Evolutionary conservation across 1,284 basidiomycete species (phyloP).

Genomic region (Microbotryomycetes sp.): DNA sequence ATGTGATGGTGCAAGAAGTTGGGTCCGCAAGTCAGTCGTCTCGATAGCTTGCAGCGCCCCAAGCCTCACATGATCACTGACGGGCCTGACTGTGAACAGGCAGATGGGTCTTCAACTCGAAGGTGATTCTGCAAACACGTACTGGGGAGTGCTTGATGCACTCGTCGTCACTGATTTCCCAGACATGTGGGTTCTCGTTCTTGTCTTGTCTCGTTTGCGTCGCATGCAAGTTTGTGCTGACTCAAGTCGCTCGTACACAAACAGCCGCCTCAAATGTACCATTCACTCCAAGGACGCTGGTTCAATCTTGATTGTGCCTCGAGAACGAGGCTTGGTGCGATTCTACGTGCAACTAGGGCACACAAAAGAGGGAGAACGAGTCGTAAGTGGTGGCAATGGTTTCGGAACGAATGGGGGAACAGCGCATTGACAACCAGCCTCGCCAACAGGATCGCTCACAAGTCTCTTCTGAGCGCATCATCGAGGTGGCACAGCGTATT

Average conservation of each 20-base stretch:
- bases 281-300: slow-evolving; percentile 37
- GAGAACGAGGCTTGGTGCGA: slow-evolving; percentile 39
- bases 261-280: slow-evolving; percentile 39
- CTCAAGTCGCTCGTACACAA: slow-evolving; percentile 12
- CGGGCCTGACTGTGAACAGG: too few relatives aligned
- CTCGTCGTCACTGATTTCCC: slow-evolving; percentile 27
- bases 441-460: slow-evolving; percentile 53
- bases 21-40: slow-evolving; percentile 38
- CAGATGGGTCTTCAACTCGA: slow-evolving; percentile 39
- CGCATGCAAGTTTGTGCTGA: too few relatives aligned
- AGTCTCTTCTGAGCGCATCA: slow-evolving; percentile 54
- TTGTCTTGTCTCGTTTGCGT: neutral
- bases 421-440: too few relatives aligned
- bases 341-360: slow-evolving; percentile 31
- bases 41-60: neutral
- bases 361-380: slow-evolving; percentile 14
- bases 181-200: slow-evolving; percentile 4
- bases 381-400: too few relatives aligned
- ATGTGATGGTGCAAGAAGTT: slow-evolving; percentile 42
- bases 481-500: slow-evolving; percentile 57
- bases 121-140: slow-evolving; percentile 41
- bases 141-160: slow-evolving; percentile 42
- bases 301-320: slow-evolving; percentile 40
- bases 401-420: too few relatives aligned
- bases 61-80: neutral